Base-by-base conservation (phyloP, 495 filamentous ascomycete genomes). In the Aspergillus wentii region DNA sequence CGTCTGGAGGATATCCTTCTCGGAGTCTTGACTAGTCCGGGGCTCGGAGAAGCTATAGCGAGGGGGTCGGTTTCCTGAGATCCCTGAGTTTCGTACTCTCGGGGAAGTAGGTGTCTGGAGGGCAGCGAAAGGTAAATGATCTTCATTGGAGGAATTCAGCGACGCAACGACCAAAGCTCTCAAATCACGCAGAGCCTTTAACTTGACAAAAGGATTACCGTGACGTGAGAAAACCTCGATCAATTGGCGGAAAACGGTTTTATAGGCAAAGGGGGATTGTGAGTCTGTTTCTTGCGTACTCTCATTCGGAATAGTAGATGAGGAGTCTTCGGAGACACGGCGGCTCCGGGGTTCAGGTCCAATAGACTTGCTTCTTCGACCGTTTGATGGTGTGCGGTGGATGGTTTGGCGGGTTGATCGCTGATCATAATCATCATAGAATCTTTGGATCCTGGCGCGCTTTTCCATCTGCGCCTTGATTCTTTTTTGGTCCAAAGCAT, bases 211-310 rank as follows among this genome's bases (percentile, higher is more conserved):
- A 0, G 90, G 90, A 49, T 94, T 94, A 2, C 86, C 86, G 52
- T 92, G 88, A 3, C 87, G 85, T 13, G 88, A 92, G 49, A 96
- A 95, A 53, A 86, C 88, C 35, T 82, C 78, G 15, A 95, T 67
- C 0, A 96, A 74, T 17, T 80, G 81, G 48, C 79, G 78, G 61
- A 91, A 96, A 4, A 88, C 83, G 30, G 77, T 71, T 27, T 69
- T 66, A 43, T 88, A 90, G 1, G 83, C 79, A 51, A 91, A 91
- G 14, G 73, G 43, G 0, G 45, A 38, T 14, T 48, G 30, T 40
- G 26, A 25, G 3, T 45, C 40, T 11, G n/a, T n/a, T n/a, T n/a
- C n/a, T n/a, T n/a, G n/a, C n/a, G n/a, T n/a, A n/a, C n/a, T 71
- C 26, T 69, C 67, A 43, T 88, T 90, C 1, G 83, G 79, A 51